phyloP scores from a whole-genome alignment of 768 basidiomycete genomes.

The Dioszegia hungarica region DNA sequence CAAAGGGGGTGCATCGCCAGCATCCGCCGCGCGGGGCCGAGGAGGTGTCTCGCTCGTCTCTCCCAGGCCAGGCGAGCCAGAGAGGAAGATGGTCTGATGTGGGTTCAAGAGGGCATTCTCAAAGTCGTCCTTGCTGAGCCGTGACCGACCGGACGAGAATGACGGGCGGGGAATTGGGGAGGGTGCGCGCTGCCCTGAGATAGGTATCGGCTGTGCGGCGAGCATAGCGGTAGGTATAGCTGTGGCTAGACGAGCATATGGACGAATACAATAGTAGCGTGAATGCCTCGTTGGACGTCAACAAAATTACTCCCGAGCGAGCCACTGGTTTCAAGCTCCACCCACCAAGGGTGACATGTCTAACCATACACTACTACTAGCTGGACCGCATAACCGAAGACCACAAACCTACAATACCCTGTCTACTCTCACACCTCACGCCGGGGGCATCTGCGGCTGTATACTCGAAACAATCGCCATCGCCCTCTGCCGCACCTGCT shows the following conservation, averaged over 20 bases:
- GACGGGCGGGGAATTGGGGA: constrained; percentile 13
- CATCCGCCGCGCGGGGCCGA: neutral
- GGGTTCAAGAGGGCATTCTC: constrained; percentile 17
- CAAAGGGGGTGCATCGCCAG: no score
- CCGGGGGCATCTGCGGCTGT: neutral
- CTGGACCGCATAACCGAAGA: no score
- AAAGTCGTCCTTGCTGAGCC: constrained; percentile 13
- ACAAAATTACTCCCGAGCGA: neutral
- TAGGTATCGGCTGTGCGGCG: neutral
- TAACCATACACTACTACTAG: no score
- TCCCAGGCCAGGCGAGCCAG: constrained; percentile 1
- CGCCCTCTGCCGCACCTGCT: neutral
- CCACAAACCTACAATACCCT: no score
- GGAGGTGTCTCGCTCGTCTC: neutral
- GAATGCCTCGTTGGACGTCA: neutral
- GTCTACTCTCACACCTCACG: no score
- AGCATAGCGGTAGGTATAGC: neutral
- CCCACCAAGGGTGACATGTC: no score
- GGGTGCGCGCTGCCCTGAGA: neutral
- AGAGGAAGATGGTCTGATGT: constrained; percentile 13
- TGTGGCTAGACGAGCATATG: neutral
- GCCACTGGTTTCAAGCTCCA: neutral
- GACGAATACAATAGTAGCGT: no score
- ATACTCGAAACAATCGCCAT: constrained; percentile 5
- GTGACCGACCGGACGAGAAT: constrained; percentile 9